Percentiles rank a stretch among this genome's conserved stretches.
Conservation (phyloP, 2,329 filamentous ascomycete genomes). For the Coniochaeta sp. region DNA sequence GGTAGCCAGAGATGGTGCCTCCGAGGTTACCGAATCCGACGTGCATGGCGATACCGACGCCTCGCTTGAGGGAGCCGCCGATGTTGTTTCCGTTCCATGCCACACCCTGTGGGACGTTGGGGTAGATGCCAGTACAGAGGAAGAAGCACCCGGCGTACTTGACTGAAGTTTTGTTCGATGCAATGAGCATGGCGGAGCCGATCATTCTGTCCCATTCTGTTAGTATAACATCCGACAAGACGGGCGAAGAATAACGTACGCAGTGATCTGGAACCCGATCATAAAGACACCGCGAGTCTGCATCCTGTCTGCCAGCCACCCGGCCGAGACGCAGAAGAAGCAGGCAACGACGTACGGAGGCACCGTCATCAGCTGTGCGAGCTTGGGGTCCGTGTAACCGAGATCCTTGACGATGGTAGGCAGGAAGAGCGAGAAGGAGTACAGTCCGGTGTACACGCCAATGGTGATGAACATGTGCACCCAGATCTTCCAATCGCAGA, state of each 20-base stretch:
- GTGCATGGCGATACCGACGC: constrained; percentile 45
- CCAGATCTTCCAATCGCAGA: constrained; percentile 72
- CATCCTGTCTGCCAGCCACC: constrained; percentile 36
- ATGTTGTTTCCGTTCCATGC: constrained; percentile 47
- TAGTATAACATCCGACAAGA: constrained; percentile 5
- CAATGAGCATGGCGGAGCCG: constrained; percentile 32
- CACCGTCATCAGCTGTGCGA: constrained; percentile 56
- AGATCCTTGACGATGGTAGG: constrained; percentile 46
- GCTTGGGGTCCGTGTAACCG: constrained; percentile 37
- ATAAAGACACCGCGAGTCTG: constrained; percentile 31
- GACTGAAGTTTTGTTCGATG: constrained; percentile 19
- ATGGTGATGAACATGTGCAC: constrained; percentile 40
- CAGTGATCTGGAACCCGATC: constrained; percentile 39
- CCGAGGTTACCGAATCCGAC: constrained; percentile 42
- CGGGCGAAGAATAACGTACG: constrained; percentile 17
- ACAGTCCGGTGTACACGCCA: constrained; percentile 37
- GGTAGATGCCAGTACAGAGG: constrained; percentile 36
- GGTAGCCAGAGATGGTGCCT: constrained; percentile 39
- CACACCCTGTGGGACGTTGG: constrained; percentile 39
- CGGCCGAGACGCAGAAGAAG: constrained; percentile 42
- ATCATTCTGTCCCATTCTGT: constrained; percentile 26
- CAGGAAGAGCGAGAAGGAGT: constrained; percentile 48
- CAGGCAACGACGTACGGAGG: constrained; percentile 56
- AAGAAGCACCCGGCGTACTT: constrained; percentile 31
- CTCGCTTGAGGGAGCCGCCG: constrained; percentile 40